These are phyloP conservation scores for Lipomyces starkeyi DNA, from an alignment of 805 yeast species.

Conservation along the genomic window DNA sequence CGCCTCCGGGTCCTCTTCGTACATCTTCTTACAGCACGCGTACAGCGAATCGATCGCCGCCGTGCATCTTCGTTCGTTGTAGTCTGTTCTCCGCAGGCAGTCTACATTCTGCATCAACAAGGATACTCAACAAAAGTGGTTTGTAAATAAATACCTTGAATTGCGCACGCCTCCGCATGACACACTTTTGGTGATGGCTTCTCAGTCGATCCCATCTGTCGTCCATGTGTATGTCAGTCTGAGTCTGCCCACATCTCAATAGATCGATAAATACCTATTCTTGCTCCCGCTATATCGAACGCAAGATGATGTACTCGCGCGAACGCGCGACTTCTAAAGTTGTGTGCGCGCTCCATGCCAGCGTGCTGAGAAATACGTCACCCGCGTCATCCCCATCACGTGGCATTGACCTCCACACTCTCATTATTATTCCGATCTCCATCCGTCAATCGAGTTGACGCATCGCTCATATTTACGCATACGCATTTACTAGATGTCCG, in stretches of 20 bases:
- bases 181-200: constrained; percentile 52
- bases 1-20: constrained; percentile 64
- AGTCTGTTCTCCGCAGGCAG: constrained; percentile 66
- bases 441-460: neutral
- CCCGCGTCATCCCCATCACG: neutral
- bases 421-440: neutral
- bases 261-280: too few species aligned
- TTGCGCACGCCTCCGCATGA: constrained; percentile 80
- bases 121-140: neutral
- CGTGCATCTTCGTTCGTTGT: constrained; percentile 77
- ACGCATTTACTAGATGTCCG: neutral
- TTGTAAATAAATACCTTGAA: constrained; percentile 56
- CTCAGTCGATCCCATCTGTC: neutral
- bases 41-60: constrained; percentile 71
- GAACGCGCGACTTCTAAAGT: too few species aligned
- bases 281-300: too few species aligned
- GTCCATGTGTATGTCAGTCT: neutral
- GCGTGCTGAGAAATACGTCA: neutral
- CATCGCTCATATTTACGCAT: too few species aligned
- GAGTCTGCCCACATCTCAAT: too few species aligned
- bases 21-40: constrained; percentile 73
- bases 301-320: too few species aligned
- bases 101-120: constrained; percentile 47
- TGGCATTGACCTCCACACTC: too few species aligned
- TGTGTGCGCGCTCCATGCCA: too few species aligned